A percentile compares a stretch with the other conserved stretches of the same genome.
Conservation (phyloP, 768 basidiomycete genomes). For the Lentinula boryana region DNA sequence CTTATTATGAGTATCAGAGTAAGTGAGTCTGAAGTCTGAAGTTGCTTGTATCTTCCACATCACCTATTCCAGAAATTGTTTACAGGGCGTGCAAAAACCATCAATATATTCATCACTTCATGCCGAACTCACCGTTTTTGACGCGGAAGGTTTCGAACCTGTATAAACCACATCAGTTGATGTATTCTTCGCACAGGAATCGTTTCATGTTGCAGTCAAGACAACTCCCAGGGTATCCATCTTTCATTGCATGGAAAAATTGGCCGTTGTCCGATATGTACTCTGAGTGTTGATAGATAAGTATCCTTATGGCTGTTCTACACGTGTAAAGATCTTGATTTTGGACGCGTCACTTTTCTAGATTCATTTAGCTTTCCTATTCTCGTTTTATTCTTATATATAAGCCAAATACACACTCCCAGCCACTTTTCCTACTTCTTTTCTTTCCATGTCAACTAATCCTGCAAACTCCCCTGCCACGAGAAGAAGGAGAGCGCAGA, state of each 20-base stretch:
- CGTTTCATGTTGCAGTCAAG: constrained; percentile 5
- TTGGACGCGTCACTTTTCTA: constrained; percentile 4
- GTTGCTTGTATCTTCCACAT: background rate
- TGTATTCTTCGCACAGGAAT: constrained; percentile 3
- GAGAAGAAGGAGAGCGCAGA: constrained; percentile 32
- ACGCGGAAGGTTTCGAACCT: background rate
- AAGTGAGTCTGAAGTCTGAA: background rate
- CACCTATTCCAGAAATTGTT: background rate
- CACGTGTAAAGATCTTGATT: constrained; percentile 10
- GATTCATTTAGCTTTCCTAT: background rate
- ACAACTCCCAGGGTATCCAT: constrained; percentile 2
- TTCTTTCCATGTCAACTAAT: background rate
- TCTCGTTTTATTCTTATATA: constrained; percentile 1
- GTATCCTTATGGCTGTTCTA: constrained; percentile 1
- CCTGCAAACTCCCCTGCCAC: constrained; percentile 7
- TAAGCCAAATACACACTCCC: background rate
- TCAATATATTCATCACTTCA: background rate
- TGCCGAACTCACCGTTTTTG: background rate
- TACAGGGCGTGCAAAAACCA: background rate
- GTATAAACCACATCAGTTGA: constrained; percentile 1
- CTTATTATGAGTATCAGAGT: background rate
- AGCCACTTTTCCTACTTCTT: background rate
- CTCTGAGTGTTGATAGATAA: background rate
- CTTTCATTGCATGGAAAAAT: background rate
- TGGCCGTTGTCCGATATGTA: background rate